Evolutionary conservation across 2,329 filamentous ascomycete genomes (phyloP).

Genomic region (Dactylellina haptotyla): DNA sequence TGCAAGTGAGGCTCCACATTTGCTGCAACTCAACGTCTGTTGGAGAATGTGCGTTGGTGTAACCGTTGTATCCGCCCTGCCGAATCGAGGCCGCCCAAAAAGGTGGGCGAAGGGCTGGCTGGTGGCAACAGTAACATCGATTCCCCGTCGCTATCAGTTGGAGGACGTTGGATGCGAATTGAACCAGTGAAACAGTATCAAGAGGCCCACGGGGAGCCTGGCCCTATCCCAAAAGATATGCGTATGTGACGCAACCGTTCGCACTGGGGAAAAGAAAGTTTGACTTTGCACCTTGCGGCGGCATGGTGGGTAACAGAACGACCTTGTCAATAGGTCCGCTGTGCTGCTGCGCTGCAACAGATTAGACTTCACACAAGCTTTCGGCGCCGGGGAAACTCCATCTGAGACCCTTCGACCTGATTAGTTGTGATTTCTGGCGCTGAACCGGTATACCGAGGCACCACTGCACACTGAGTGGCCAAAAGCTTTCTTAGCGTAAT

Average conservation of each 20-base stretch:
- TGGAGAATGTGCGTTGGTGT: conserved; percentile 52
- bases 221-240: background rate
- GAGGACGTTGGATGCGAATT: no score
- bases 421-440: background rate
- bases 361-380: conserved; percentile 14
- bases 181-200: conserved; percentile 51
- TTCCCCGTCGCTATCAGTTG: background rate
- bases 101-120: background rate
- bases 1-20: conserved; percentile 29
- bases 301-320: no score
- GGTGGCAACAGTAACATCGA: conserved; percentile 53
- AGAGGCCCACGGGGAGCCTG: conserved; percentile 29
- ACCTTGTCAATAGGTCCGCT: background rate
- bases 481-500: conserved; percentile 1
- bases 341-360: conserved; percentile 11
- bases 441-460: conserved; percentile 25
- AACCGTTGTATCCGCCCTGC: conserved; percentile 54
- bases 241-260: conserved; percentile 38
- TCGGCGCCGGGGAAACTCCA: background rate
- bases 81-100: conserved; percentile 17
- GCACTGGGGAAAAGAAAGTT: background rate
- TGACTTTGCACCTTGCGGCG: background rate
- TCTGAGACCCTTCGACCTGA: conserved; percentile 34
- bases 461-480: conserved; percentile 22
- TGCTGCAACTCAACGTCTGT: conserved; percentile 33